Evolutionary conservation across 768 basidiomycete genomes (phyloP).

Genomic region (Austroboletus festivus): DNA sequence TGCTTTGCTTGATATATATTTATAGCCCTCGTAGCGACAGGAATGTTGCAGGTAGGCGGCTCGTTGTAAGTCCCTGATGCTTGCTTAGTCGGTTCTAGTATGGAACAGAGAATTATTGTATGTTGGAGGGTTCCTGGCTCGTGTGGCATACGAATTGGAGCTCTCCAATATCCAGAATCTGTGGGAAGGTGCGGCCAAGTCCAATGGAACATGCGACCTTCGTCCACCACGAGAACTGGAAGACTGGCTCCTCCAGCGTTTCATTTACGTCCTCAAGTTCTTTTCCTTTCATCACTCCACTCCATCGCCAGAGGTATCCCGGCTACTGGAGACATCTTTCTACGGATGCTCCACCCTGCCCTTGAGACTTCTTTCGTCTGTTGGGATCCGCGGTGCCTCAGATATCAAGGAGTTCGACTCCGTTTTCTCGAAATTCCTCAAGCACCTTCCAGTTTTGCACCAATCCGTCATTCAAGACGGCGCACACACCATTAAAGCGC

Average conservation of each 20-base stretch:
- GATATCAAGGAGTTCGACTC: conserved; percentile 56
- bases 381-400: not conserved
- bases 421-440: conserved; percentile 69
- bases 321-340: conserved; percentile 71
- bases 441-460: conserved; percentile 70
- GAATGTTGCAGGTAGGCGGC: conserved; percentile 63
- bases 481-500: conserved; percentile 50
- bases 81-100: conserved; percentile 36
- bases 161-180: conserved; percentile 52
- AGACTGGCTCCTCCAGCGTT: conserved; percentile 52
- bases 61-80: not conserved
- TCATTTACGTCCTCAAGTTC: conserved; percentile 80
- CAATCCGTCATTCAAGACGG: conserved; percentile 54
- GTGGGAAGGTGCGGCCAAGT: conserved; percentile 52
- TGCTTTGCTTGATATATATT: not conserved
- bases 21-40: conserved; percentile 54
- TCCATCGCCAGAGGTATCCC: conserved; percentile 75
- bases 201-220: conserved; percentile 26
- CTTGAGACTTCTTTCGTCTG: not conserved
- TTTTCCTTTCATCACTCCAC: conserved; percentile 89
- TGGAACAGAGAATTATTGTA: conserved; percentile 91
- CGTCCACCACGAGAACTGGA: conserved; percentile 40
- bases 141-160: conserved; percentile 84
- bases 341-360: not conserved
- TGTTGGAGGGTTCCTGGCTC: conserved; percentile 78